Conservation (phyloP, 306 rosid species). For the Abrus precatorius region DNA sequence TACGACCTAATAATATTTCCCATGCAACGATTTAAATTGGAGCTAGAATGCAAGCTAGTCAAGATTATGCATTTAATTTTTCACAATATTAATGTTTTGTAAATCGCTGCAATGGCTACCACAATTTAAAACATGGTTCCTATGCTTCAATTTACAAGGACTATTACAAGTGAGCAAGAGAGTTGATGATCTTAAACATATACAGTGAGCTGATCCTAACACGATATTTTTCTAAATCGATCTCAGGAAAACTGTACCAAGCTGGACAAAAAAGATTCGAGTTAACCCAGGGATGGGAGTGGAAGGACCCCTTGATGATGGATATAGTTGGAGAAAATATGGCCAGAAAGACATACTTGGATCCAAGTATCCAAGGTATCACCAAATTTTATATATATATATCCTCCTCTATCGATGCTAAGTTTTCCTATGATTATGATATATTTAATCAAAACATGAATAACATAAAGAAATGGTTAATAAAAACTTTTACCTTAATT, state of each 20-base stretch:
- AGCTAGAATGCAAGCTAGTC: not conserved
- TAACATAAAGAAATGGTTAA: no score
- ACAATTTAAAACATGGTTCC: not conserved
- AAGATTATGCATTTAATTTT: not conserved
- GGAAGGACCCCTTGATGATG: constrained; percentile 67
- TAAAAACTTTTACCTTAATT: no score
- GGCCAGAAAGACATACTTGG: constrained; percentile 79
- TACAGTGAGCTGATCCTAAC: not conserved
- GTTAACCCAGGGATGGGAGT: constrained; percentile 58
- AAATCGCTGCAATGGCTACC: not conserved
- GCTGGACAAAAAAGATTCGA: constrained; percentile 60
- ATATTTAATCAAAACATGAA: no score
- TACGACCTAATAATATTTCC: not conserved
- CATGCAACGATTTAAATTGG: not conserved
- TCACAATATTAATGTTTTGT: not conserved
- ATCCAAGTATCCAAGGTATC: constrained; percentile 70
- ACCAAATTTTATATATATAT: no score
- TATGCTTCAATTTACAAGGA: not conserved
- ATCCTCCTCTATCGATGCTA: not conserved
- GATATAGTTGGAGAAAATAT: constrained; percentile 51
- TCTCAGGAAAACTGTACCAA: constrained; percentile 55
- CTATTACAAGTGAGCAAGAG: not conserved
- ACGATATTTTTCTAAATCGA: not conserved
- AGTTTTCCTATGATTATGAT: not conserved
- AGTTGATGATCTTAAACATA: not conserved